Conservation (phyloP, 176 grass and related monocot genomes). For the Triticum turgidum region DNA sequence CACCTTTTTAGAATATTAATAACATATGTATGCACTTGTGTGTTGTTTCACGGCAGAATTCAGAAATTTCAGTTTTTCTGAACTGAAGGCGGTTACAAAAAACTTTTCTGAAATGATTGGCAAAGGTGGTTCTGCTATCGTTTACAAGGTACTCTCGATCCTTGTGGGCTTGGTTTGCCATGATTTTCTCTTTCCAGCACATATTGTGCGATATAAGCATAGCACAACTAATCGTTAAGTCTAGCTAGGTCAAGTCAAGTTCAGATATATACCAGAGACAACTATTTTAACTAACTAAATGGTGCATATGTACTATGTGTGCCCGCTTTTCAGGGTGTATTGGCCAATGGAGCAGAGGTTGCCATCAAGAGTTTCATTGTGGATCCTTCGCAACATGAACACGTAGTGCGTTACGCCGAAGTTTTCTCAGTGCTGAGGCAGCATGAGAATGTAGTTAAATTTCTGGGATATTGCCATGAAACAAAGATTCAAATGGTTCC, state of each 20-base stretch:
- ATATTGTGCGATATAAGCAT: not conserved
- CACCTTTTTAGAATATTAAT: not conserved
- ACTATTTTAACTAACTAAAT: no score
- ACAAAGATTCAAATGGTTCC: not conserved
- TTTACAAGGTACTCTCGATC: not conserved
- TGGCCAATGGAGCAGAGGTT: not conserved
- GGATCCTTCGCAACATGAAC: not conserved
- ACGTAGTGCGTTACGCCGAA: not conserved
- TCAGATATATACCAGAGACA: no score
- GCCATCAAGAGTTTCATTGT: not conserved
- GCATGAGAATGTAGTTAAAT: not conserved
- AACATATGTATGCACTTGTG: rapidly evolving
- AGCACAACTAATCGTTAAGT: no score
- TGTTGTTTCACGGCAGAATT: not conserved
- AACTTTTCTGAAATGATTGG: not conserved
- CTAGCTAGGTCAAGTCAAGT: no score
- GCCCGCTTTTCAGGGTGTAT: not conserved
- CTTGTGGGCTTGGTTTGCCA: not conserved
- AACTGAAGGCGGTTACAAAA: not conserved
- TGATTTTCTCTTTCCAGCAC: not conserved
- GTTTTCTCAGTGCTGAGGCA: not conserved
- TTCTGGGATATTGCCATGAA: not conserved
- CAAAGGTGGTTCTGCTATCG: not conserved
- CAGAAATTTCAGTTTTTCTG: not conserved
- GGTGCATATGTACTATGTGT: not conserved